Conservation (phyloP, 352 stramenopile species). For the Peronospora destructor region DNA sequence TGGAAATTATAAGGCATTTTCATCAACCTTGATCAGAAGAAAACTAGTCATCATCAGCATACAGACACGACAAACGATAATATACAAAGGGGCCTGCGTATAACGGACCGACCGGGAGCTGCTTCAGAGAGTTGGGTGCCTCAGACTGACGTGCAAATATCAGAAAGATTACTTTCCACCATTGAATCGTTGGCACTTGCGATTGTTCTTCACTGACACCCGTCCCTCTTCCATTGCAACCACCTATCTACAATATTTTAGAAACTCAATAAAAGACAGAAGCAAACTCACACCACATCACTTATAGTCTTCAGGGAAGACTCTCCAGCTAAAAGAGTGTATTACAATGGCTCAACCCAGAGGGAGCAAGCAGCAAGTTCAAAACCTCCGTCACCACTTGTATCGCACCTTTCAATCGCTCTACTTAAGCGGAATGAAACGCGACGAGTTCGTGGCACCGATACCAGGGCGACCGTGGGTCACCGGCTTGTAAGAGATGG, state of each 20-base stretch:
- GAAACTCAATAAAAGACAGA: conserved; percentile 9
- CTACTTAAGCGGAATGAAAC: conserved; percentile 99
- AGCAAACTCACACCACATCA: conserved; percentile 13
- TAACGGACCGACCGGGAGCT: not conserved
- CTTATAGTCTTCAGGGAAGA: conserved; percentile 12
- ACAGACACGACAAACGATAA: conserved; percentile 23
- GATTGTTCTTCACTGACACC: conserved; percentile 50
- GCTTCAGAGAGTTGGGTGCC: conserved; percentile 22
- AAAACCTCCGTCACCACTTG: not conserved
- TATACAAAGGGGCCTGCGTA: conserved; percentile 15
- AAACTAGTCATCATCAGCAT: conserved; percentile 67
- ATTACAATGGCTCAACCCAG: conserved; percentile 81
- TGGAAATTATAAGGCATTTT: conserved; percentile 77
- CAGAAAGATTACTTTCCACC: conserved; percentile 51
- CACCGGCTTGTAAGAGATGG: conserved; percentile 98
- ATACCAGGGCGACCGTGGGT: conserved; percentile 98
- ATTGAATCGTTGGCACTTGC: conserved; percentile 49
- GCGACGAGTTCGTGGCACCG: conserved; percentile 93
- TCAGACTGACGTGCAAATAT: conserved; percentile 90
- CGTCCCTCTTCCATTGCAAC: conserved; percentile 4
- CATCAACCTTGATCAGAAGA: conserved; percentile 66
- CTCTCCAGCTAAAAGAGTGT: conserved; percentile 44
- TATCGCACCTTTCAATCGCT: conserved; percentile 13
- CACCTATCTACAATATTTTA: conserved; percentile 6
- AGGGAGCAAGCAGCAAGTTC: conserved; percentile 20